Conservation (phyloP, 768 basidiomycete genomes). For the Leccinum uliginosum region DNA sequence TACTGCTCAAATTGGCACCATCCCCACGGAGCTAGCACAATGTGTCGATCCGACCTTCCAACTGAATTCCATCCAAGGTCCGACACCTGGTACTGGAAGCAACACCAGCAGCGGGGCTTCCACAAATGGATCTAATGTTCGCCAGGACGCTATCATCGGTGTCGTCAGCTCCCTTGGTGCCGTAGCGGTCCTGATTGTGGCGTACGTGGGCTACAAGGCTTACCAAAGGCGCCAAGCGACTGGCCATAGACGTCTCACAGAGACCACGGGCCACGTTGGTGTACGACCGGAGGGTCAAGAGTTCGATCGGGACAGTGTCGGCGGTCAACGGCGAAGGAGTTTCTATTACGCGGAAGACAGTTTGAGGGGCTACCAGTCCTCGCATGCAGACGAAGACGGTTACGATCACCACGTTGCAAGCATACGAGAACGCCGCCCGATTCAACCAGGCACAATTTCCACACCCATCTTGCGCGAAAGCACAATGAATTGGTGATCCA, state of each 20-base stretch:
- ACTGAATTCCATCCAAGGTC: conserved; percentile 44
- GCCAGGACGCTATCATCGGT: conserved; percentile 87
- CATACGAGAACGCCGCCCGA: conserved; percentile 56
- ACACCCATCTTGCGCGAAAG: conserved; percentile 76
- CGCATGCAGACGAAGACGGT: conserved; percentile 34
- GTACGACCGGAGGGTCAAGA: conserved; percentile 61
- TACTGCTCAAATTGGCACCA: conserved; percentile 38
- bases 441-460: conserved; percentile 62
- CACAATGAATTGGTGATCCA: conserved; percentile 76
- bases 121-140: conserved; percentile 33
- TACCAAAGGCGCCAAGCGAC: conserved; percentile 63
- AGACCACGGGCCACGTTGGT: conserved; percentile 39
- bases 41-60: conserved; percentile 70
- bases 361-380: conserved; percentile 53
- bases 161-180: conserved; percentile 81
- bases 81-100: conserved; percentile 26
- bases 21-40: conserved; percentile 54
- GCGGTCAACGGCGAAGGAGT: conserved; percentile 66
- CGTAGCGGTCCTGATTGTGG: conserved; percentile 67
- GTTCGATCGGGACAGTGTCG: conserved; percentile 74
- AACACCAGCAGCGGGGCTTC: conserved; percentile 12
- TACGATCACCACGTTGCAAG: conserved; percentile 31
- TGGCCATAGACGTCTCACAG: conserved; percentile 69
- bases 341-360: conserved; percentile 90
- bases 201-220: conserved; percentile 67